Conservation (phyloP, 2,329 filamentous ascomycete species). For the Alternaria gaisen region DNA sequence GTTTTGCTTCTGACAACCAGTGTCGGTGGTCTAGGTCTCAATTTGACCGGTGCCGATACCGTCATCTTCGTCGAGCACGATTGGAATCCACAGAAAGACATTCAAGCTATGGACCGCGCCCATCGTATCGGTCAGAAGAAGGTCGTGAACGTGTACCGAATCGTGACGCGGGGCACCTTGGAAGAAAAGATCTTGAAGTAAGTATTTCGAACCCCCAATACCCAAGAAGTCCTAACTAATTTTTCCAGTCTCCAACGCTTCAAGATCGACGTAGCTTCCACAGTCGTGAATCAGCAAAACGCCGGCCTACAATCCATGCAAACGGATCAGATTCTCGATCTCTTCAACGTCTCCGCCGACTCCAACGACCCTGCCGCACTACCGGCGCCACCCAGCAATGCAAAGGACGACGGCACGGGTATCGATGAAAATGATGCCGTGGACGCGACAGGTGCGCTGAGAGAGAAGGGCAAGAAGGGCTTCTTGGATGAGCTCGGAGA, state of each 20-base stretch:
- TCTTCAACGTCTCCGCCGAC: slow-evolving; percentile 77
- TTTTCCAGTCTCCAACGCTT: slow-evolving; percentile 84
- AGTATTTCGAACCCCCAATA: slow-evolving; percentile 38
- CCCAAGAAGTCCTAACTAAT: slow-evolving; percentile 12
- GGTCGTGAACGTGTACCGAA: slow-evolving; percentile 97
- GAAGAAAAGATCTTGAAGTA: slow-evolving; percentile 96
- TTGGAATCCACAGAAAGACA: slow-evolving; percentile 98
- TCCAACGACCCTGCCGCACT: slow-evolving; percentile 67
- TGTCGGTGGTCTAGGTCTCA: slow-evolving; percentile 92
- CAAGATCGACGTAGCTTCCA: slow-evolving; percentile 98
- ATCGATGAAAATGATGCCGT: slow-evolving; percentile 86
- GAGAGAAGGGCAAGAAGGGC: slow-evolving; percentile 95
- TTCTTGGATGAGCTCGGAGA: slow-evolving; percentile 96
- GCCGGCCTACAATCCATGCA: slow-evolving; percentile 95
- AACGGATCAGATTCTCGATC: slow-evolving; percentile 95
- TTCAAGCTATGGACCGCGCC: slow-evolving; percentile 98
- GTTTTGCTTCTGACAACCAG: slow-evolving; percentile 92
- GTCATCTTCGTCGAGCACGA: slow-evolving; percentile 99
- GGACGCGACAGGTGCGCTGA: slow-evolving; percentile 84
- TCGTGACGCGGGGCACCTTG: slow-evolving; percentile 93
- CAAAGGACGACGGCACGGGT: slow-evolving; percentile 69
- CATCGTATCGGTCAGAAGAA: slow-evolving; percentile 99
- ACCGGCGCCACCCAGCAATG: slow-evolving; percentile 62
- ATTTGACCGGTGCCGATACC: slow-evolving; percentile 95
- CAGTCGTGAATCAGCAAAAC: slow-evolving; percentile 98